Conservation (phyloP, 768 basidiomycete genomes). For the Pleurotus giganteus region DNA sequence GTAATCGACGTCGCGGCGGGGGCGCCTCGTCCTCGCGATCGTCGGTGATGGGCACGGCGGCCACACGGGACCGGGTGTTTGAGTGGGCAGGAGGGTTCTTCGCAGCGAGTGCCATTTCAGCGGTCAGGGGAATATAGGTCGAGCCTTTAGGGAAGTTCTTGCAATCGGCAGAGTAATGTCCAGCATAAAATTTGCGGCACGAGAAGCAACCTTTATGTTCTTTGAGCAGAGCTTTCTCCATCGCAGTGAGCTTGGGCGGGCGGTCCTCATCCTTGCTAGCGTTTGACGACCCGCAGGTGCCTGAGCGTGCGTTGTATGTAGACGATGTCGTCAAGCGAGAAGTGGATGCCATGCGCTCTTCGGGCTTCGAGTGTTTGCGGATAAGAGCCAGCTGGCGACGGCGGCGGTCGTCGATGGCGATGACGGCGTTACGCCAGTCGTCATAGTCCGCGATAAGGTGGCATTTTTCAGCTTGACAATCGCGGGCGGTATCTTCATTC, state of each 20-base stretch:
- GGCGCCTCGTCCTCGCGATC: background rate
- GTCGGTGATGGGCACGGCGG: background rate
- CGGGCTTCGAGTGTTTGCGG: background rate
- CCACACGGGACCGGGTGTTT: too few relatives aligned
- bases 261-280: background rate
- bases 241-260: background rate
- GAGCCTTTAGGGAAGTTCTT: slow-evolving; percentile 15
- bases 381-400: background rate
- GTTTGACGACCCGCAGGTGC: background rate
- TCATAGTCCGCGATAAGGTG: background rate
- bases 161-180: slow-evolving; percentile 17
- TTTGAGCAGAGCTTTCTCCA: slow-evolving; percentile 12
- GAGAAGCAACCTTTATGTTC: slow-evolving; percentile 23
- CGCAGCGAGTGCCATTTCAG: background rate
- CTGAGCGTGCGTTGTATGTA: background rate
- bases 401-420: background rate
- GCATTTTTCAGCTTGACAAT: background rate
- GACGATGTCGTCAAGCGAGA: slow-evolving; percentile 3
- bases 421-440: too few relatives aligned
- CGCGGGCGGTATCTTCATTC: background rate
- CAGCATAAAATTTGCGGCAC: slow-evolving; percentile 15
- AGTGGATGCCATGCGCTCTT: background rate
- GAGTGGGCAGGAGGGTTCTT: background rate
- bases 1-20: background rate
- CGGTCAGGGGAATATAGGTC: slow-evolving; percentile 16